A percentile compares a stretch with the other conserved stretches of the same genome.
phyloP scores from a whole-genome alignment of 208 protist genomes.

The Herpetomonas tarakana region DNA sequence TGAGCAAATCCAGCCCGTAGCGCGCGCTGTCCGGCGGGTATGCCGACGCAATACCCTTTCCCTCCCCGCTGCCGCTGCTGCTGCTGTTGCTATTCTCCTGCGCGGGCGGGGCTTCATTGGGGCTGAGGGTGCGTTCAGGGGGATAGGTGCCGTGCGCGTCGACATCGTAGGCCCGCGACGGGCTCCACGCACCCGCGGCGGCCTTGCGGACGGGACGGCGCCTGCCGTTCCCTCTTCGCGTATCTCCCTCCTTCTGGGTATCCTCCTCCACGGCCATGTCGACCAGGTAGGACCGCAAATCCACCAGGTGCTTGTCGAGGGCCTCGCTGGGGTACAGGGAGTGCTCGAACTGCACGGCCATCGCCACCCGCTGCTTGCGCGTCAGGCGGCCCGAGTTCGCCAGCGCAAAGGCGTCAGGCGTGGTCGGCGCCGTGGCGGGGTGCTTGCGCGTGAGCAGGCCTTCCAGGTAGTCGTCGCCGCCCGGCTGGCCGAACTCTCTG shows the following conservation, averaged over 20 bases:
- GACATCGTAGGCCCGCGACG: slow-evolving; percentile 18
- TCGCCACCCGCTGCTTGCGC: slow-evolving; percentile 19
- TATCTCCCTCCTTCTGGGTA: neutral
- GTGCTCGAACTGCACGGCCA: slow-evolving; percentile 77
- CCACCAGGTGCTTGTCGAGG: slow-evolving; percentile 80
- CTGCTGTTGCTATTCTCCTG: neutral
- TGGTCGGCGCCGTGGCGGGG: slow-evolving; percentile 14
- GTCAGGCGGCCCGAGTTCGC: slow-evolving; percentile 9
- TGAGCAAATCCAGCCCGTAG: slow-evolving; percentile 60
- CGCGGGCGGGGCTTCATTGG: neutral
- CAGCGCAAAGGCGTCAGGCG: slow-evolving; percentile 13
- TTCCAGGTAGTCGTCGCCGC: slow-evolving; percentile 21
- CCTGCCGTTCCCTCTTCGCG: neutral
- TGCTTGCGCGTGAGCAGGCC: slow-evolving; percentile 10
- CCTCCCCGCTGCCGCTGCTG: neutral
- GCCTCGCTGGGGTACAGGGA: slow-evolving; percentile 73
- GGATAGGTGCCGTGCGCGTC: slow-evolving; percentile 22
- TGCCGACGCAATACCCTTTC: slow-evolving; percentile 2
- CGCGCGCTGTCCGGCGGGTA: slow-evolving; percentile 28
- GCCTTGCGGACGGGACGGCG: neutral
- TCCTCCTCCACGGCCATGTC: slow-evolving; percentile 72
- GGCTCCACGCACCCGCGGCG: neutral
- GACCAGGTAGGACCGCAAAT: slow-evolving; percentile 64
- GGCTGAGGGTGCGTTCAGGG: neutral
- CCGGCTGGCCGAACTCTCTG: slow-evolving; percentile 26